Evolutionary conservation across 2,329 filamentous ascomycete species (phyloP).

Genomic region (Pseudogymnoascus pannorum): DNA sequence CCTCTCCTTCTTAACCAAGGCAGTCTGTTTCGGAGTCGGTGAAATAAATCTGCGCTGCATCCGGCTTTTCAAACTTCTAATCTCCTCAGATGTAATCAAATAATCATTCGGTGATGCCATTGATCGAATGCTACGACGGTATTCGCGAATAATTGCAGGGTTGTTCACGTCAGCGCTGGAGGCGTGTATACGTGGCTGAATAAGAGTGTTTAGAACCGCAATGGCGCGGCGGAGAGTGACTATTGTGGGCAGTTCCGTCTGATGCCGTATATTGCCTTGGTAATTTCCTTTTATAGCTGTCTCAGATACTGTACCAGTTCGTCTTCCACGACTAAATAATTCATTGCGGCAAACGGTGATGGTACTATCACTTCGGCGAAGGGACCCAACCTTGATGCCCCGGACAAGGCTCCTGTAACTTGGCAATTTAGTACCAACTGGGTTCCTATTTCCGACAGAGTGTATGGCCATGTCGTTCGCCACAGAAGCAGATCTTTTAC

Average conservation of each 20-base stretch:
- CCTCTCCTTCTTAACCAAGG: not conserved
- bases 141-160: not conserved
- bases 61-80: not conserved
- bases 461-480: not conserved
- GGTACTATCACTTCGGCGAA: not conserved
- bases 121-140: conserved; percentile 4
- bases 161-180: not conserved
- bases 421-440: not conserved
- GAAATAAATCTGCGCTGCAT: not conserved
- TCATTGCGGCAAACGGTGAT: not conserved
- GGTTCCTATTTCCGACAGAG: not conserved
- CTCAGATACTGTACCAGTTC: not conserved
- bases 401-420: not conserved
- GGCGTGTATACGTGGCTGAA: not conserved
- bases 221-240: conserved; percentile 1
- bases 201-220: not conserved
- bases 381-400: not conserved
- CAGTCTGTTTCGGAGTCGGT: not conserved
- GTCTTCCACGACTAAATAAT: not conserved
- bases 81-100: conserved; percentile 3
- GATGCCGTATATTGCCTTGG: not conserved
- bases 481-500: not conserved
- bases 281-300: not conserved
- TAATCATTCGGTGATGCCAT: not conserved
- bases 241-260: not conserved